A percentile compares a stretch with the other conserved stretches of the same genome.
These are phyloP conservation scores for Anethum foeniculum DNA, from an alignment of 140 eudicot species.

Conservation along the genomic window DNA sequence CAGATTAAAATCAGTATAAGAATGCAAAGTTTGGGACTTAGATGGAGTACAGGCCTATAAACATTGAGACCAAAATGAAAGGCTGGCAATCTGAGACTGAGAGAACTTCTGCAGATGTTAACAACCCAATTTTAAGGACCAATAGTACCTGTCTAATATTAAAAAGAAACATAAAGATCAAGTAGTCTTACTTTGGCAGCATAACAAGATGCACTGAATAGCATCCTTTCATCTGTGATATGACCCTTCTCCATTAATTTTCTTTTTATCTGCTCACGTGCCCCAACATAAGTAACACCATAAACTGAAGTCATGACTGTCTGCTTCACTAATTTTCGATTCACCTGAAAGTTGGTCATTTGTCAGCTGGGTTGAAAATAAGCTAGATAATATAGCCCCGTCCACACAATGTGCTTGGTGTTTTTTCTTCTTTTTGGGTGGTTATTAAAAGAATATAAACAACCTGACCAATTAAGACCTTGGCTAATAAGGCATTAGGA, in stretches of 20 bases:
- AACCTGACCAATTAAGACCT: slow-evolving; percentile 76
- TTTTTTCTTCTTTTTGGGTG: not conserved
- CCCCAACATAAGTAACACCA: slow-evolving; percentile 90
- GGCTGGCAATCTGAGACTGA: not conserved
- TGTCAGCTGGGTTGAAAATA: not conserved
- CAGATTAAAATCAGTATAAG: not conserved
- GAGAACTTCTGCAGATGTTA: not conserved
- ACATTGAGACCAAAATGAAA: not conserved
- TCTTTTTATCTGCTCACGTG: slow-evolving; percentile 89
- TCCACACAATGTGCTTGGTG: not conserved
- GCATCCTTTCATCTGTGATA: slow-evolving; percentile 66
- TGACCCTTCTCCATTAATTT: slow-evolving; percentile 80
- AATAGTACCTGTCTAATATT: not conserved
- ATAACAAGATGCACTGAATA: slow-evolving; percentile 79
- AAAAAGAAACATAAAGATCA: not conserved
- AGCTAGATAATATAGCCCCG: not conserved
- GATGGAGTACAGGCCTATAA: not conserved
- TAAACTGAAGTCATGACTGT: slow-evolving; percentile 98
- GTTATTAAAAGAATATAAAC: not conserved
- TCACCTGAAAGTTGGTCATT: slow-evolving; percentile 50
- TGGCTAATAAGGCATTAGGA: slow-evolving; percentile 80
- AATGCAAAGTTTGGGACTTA: not conserved
- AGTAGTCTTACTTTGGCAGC: slow-evolving; percentile 70
- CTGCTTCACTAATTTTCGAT: slow-evolving; percentile 83
- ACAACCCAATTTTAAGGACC: not conserved